Evolutionary conservation across 1,284 basidiomycete species (phyloP).

Genomic region (Cutaneotrichosporon curvatum): DNA sequence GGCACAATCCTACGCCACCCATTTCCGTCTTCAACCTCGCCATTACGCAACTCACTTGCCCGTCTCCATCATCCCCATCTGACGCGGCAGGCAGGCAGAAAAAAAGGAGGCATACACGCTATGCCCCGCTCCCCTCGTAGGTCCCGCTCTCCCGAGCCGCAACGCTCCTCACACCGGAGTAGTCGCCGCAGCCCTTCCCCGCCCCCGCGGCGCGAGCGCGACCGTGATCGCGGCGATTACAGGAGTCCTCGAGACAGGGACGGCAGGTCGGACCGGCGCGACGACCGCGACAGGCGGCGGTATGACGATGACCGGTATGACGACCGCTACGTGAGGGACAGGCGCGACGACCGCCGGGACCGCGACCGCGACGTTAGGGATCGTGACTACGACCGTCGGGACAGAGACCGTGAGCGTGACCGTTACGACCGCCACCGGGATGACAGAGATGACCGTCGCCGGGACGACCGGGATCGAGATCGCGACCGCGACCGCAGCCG

Average conservation of each 20-base stretch:
- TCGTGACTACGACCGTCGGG: slow-evolving; percentile 7
- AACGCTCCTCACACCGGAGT: slow-evolving; percentile 22
- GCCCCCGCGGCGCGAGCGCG: slow-evolving; percentile 10
- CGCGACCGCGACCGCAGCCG: slow-evolving; percentile 13
- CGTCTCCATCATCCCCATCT: no score
- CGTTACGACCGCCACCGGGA: slow-evolving; percentile 12
- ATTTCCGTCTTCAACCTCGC: no score
- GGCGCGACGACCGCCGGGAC: slow-evolving; percentile 10
- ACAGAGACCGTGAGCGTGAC: slow-evolving; percentile 8
- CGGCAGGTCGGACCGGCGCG: slow-evolving; percentile 2
- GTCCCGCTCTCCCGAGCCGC: slow-evolving; percentile 21
- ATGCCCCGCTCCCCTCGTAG: slow-evolving; percentile 25
- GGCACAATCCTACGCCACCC: no score
- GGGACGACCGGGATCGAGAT: slow-evolving; percentile 17
- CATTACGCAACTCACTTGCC: no score
- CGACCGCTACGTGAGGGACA: slow-evolving; percentile 4
- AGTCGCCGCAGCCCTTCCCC: slow-evolving; percentile 9
- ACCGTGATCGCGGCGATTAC: slow-evolving; percentile 6
- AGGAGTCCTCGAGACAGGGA: slow-evolving; percentile 7
- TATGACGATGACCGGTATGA: slow-evolving; percentile 10
- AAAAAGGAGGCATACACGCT: no score
- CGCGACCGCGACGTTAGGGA: slow-evolving; percentile 14
- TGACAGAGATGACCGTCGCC: slow-evolving; percentile 11
- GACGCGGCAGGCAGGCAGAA: background rate
- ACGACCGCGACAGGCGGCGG: slow-evolving; percentile 7